Evolutionary conservation across 225 moss, liverwort and hornwort species (phyloP), one percentile per base, ranked within the genome.

Genomic region (Polytrichum formosum): DNA sequence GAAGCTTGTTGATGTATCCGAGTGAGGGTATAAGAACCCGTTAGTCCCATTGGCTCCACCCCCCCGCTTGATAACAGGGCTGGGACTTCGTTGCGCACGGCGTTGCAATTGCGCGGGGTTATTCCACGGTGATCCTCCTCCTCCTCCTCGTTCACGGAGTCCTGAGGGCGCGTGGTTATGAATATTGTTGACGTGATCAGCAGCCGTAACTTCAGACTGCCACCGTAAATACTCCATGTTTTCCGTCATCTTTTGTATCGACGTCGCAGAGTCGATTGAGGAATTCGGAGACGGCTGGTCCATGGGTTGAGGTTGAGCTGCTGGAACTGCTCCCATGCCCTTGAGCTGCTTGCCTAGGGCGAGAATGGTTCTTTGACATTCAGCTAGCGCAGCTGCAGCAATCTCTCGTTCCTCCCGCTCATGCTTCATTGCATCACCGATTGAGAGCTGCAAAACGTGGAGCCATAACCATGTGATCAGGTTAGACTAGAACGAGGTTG

Each of bases 331-430:
- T 21, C 76, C 76, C 55, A 75, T 68, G 46, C 67, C 80, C 68
- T 81, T 83, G 8, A 90, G 75, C 55, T 81, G 80, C 76, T 76
- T 81, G 10, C 85, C 77, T 10, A 86, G 80, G 9, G 82, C 80
- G 62, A 86, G 55, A 70, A 86, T 82, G 9, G 85, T 86, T 74
- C 82, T 76, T 70, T 86, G 85, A 26, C 85, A 86, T 61, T 86
- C 85, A 21, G 80, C 82, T 29, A 82, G 68, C 4, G 82, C 82
- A 35, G 75, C 85, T 67, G 75, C 73, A 18, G 85, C 85, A 37
- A 82, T 80, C 18, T 82, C 82, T 63, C 79, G 71, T 64, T 86
- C 85, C 77, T 86, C 76, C 28, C 64, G 63, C n/a, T 80, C 80
- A n/a, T 73, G 64, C 26, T 64, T 76, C 35, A 59, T 65, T 21